phyloP scores from a whole-genome alignment of 2,329 filamentous ascomycete species.

The Stachybotrys echinatus region DNA sequence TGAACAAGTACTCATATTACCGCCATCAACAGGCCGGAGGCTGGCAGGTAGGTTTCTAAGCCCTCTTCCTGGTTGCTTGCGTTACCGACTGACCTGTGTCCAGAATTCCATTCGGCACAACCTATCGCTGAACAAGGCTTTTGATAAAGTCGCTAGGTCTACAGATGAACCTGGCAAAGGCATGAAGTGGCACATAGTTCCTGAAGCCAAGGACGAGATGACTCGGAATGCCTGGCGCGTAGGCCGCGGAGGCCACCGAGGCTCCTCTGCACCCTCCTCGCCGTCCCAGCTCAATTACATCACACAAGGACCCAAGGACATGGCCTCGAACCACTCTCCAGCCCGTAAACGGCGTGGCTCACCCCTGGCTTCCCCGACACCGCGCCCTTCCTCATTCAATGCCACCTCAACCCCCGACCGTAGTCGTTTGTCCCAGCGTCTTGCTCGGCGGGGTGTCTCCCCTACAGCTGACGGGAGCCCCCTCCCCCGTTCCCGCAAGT shows the following conservation, averaged over 20 bases:
- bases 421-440: slow-evolving; percentile 28
- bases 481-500: slow-evolving; percentile 51
- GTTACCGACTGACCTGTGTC: background rate
- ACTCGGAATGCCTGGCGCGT: slow-evolving; percentile 64
- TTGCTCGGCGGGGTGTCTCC: slow-evolving; percentile 26
- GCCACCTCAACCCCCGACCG: slow-evolving; percentile 57
- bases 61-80: background rate
- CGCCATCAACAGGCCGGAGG: slow-evolving; percentile 69
- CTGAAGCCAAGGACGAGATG: slow-evolving; percentile 82
- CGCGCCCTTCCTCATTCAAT: slow-evolving; percentile 41
- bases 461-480: slow-evolving; percentile 55
- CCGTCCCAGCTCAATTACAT: slow-evolving; percentile 56
- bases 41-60: slow-evolving; percentile 69
- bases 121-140: slow-evolving; percentile 87
- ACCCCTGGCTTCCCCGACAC: slow-evolving; percentile 49
- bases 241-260: slow-evolving; percentile 58
- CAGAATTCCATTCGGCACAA: slow-evolving; percentile 97
- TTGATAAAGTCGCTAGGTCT: slow-evolving; percentile 85
- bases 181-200: slow-evolving; percentile 96
- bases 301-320: slow-evolving; percentile 52
- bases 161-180: slow-evolving; percentile 97
- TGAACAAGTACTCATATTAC: slow-evolving; percentile 88
- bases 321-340: slow-evolving; percentile 46
- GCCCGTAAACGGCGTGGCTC: slow-evolving; percentile 53
- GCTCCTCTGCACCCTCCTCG: slow-evolving; percentile 68